Evolutionary conservation across 139 green algal species (phyloP).

Genomic region (Chlamydomonas sp.): DNA sequence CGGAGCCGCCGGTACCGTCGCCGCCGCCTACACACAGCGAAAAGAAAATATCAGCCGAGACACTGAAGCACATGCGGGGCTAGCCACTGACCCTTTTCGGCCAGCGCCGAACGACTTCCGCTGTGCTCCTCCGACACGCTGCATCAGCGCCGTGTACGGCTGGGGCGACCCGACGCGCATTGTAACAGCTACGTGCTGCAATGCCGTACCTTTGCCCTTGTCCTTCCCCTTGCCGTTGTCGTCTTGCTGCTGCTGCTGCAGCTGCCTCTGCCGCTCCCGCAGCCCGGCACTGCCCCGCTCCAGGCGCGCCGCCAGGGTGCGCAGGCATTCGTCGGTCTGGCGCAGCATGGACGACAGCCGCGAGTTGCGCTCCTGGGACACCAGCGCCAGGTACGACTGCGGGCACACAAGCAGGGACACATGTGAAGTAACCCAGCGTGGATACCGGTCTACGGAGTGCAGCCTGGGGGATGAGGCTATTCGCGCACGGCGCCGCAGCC

Average conservation of each 20-base stretch:
- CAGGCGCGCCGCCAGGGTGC: slow-evolving; percentile 37
- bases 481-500: neutral
- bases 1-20: neutral
- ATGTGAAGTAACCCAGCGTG: neutral
- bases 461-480: no score
- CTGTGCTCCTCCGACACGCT: neutral
- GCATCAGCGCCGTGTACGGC: neutral
- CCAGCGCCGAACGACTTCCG: neutral
- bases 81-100: neutral
- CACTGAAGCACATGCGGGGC: neutral
- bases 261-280: slow-evolving; percentile 20
- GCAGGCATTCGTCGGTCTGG: slow-evolving; percentile 73
- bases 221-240: no score
- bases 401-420: neutral
- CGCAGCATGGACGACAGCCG: slow-evolving; percentile 69
- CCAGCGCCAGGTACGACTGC: slow-evolving; percentile 80
- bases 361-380: slow-evolving; percentile 61
- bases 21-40: no score
- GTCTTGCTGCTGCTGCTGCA: neutral
- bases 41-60: neutral
- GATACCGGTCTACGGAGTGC: neutral
- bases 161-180: neutral
- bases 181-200: neutral
- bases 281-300: no score
- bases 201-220: neutral